Evolutionary conservation across 2,329 filamentous ascomycete genomes (phyloP), one percentile per base, ranked within the genome.

Genomic region (Aspergillus udagawae): DNA sequence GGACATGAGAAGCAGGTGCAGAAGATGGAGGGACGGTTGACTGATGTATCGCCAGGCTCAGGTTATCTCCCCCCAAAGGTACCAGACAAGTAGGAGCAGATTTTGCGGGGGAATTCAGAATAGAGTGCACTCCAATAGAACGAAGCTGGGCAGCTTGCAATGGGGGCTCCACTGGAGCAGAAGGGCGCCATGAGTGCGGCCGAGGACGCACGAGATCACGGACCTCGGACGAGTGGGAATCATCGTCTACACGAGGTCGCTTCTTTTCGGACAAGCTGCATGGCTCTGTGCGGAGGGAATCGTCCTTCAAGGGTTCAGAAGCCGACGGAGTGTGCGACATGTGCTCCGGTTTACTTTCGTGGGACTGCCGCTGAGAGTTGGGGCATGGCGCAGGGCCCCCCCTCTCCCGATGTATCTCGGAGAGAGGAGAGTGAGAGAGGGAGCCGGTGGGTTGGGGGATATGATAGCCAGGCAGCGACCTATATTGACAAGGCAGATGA

Each of bases 111-210:
- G 71, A 73, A 50, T 77, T 77, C 58, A 77, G 59, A 55, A 77
- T 77, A 10, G 74, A 66, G 56, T 74, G 73, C n/a, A 77, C 72
- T 9, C 71, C 74, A 59, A 76, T 72, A 27, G 73, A 69, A 44
- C 74, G 71, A 47, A 70, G 67, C 47, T 67, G 65, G 6, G 64
- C 58, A 17, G 67, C 60, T 49, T 67, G 66, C 60, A 73, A 51
- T 12, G 71, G 69, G n/a, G 70, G 71, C 52, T 75, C 72, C 54
- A 71, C 66, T 9, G 70, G 70, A 3, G 65, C 66, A 55, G 72
- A 72, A 47, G 70, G 72, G 60, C 71, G 70, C 72, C 72, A 75
- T 60, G 72, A 71, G 47, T 67, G 65, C 27, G 68, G 67, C 51
- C 69, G 67, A 55, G 67, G 63, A 29, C 67, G 67, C 51, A 69